Conservation (phyloP, 2,329 filamentous ascomycete genomes). For the Pseudogymnoascus sp. region DNA sequence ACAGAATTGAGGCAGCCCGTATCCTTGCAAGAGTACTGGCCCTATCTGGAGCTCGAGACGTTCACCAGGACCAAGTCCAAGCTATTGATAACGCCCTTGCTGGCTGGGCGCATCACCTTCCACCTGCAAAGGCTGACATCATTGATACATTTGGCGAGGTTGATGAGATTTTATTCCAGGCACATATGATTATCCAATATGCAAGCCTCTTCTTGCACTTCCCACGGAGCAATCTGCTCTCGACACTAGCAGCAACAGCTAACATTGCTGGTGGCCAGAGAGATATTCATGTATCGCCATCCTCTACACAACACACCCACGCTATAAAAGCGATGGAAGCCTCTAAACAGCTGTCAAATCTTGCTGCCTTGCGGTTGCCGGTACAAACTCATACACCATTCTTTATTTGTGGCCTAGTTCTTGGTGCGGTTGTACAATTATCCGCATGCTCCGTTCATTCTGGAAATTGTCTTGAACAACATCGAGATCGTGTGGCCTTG, state of each 20-base stretch:
- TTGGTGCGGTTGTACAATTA: constrained; percentile 46
- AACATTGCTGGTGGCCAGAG: constrained; percentile 9
- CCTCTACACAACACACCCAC: constrained; percentile 27
- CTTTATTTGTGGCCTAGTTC: constrained; percentile 44
- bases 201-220: not conserved
- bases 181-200: constrained; percentile 63
- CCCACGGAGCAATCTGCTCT: constrained; percentile 9
- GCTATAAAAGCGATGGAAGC: constrained; percentile 50
- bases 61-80: constrained; percentile 42
- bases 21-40: constrained; percentile 71
- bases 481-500: constrained; percentile 43
- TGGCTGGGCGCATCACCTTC: constrained; percentile 76
- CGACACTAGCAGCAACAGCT: not conserved
- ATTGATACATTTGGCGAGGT: constrained; percentile 62
- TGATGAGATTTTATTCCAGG: constrained; percentile 89
- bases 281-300: constrained; percentile 8
- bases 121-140: constrained; percentile 62
- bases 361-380: constrained; percentile 35
- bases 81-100: constrained; percentile 53
- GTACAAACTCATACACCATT: constrained; percentile 45
- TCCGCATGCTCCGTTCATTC: constrained; percentile 44
- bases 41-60: constrained; percentile 43
- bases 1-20: constrained; percentile 71
- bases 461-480: constrained; percentile 33
- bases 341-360: constrained; percentile 47